phyloP scores from a whole-genome alignment of 352 stramenopile genomes.

The Pythium guiyangense region DNA sequence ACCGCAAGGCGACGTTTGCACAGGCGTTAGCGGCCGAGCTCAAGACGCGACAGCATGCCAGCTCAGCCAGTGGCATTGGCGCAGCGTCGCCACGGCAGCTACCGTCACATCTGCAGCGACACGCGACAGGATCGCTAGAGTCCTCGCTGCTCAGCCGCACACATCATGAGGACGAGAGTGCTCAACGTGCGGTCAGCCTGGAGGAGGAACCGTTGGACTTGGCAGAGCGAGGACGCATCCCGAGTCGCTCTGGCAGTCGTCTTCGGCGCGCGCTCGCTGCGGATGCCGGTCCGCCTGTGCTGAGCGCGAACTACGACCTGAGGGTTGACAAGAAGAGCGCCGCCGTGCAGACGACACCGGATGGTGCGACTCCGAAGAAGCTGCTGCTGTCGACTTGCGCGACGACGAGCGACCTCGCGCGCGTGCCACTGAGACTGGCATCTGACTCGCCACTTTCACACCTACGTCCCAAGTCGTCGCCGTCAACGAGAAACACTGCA shows the following conservation, averaged over 20 bases:
- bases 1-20: conserved; percentile 27
- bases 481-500: not conserved
- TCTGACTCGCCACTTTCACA: not conserved
- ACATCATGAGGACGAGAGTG: no score
- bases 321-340: conserved; percentile 5
- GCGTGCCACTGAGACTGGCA: conserved; percentile 2
- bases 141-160: not conserved
- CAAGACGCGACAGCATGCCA: conserved; percentile 12
- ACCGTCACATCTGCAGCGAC: not conserved
- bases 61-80: no score
- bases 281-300: conserved; percentile 15
- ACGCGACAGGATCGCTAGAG: not conserved
- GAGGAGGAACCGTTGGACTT: conserved; percentile 3
- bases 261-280: conserved; percentile 17
- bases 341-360: not conserved
- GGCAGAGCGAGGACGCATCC: conserved; percentile 2
- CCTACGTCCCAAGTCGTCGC: conserved; percentile 9
- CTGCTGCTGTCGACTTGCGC: not conserved
- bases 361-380: not conserved
- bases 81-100: not conserved
- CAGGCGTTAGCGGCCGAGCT: conserved; percentile 25
- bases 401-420: not conserved
- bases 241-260: conserved; percentile 16
- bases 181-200: not conserved
- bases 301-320: conserved; percentile 30